Evolutionary conservation across 192 early-diverging fungal genomes (phyloP).

Genomic region (Linnemannia schmuckeri): DNA sequence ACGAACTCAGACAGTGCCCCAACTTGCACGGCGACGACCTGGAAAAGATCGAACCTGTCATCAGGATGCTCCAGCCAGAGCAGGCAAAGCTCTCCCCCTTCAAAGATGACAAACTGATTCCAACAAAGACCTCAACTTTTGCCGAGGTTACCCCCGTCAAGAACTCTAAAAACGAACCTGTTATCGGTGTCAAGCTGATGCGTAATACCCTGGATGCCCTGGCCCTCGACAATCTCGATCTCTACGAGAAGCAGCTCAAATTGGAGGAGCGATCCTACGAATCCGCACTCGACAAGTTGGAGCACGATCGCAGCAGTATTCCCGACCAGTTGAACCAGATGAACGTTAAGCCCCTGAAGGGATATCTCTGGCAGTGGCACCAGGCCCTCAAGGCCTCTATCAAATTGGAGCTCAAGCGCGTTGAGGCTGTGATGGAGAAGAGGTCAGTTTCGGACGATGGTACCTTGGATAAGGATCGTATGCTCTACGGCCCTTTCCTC

Average conservation of each 20-base stretch:
- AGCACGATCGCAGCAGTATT: slow-evolving; percentile 65
- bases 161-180: slow-evolving; percentile 53
- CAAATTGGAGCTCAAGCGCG: slow-evolving; percentile 72
- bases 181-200: slow-evolving; percentile 84
- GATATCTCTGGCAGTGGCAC: slow-evolving; percentile 82
- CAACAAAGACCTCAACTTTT: slow-evolving; percentile 11
- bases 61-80: slow-evolving; percentile 29
- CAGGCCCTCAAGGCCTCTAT: slow-evolving; percentile 76
- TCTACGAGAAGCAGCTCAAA: slow-evolving; percentile 81
- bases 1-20: slow-evolving; percentile 31
- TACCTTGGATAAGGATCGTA: slow-evolving; percentile 64
- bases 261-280: slow-evolving; percentile 88
- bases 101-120: slow-evolving; percentile 9
- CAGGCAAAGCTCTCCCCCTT: slow-evolving; percentile 23
- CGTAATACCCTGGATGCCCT: slow-evolving; percentile 75
- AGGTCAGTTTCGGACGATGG: slow-evolving; percentile 26
- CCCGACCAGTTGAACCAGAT: slow-evolving; percentile 69
- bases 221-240: slow-evolving; percentile 63
- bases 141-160: slow-evolving; percentile 23
- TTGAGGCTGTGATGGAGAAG: slow-evolving; percentile 56
- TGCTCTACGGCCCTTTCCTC: slow-evolving; percentile 73
- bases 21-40: slow-evolving; percentile 46
- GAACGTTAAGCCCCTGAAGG: slow-evolving; percentile 68
- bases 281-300: slow-evolving; percentile 76
- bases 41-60: slow-evolving; percentile 28